Evolutionary conservation across 2,329 filamentous ascomycete genomes (phyloP), one percentile per base, ranked within the genome.

Genomic region (Calonectria crousiana): DNA sequence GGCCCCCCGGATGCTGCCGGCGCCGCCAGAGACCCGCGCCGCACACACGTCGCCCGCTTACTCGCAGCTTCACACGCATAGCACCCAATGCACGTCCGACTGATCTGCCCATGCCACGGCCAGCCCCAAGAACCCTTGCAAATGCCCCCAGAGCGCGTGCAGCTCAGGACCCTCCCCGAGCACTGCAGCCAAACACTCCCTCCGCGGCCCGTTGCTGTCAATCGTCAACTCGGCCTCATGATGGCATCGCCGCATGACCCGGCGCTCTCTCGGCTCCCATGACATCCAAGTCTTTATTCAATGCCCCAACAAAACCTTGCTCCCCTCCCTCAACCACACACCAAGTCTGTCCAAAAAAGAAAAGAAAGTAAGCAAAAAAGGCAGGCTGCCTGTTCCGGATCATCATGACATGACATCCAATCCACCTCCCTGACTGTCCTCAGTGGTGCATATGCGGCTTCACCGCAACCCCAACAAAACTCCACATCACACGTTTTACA

Each of bases 381-480:
- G 52, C 66, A 67, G 58, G 66, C 58, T 66, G 58, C 58, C 58
- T 53, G 38, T 68, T 30, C 64, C 36, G 53, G 64, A 30, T 67
- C 47, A 69, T 69, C 66, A 36, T 52, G 18, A 28, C 66, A 65
- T 67, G 30, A n/a, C 51, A 44, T 49, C 67, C 71, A 71, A 60
- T 62, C 62, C 67, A 30, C 30, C 34, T 28, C 51, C 38, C 51
- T 67, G 58, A 38, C 64, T 41, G 47, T 71, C 49, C 70, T 74
- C 68, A 74, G 76, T 47, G 20, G 73, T 74, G 69, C 73, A 75
- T 73, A 72, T 72, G 71, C 64, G 71, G 53, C 66, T 66, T 75
- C 76, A 79, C 78, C 78, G 78, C 77, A 79, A 79, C 72, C 74
- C 67, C 77, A 77, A 74, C 67, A 77, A 66, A 67, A 78, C 69